Evolutionary conservation across 2,329 filamentous ascomycete genomes (phyloP).

Genomic region (Tolypocladium inflatum): DNA sequence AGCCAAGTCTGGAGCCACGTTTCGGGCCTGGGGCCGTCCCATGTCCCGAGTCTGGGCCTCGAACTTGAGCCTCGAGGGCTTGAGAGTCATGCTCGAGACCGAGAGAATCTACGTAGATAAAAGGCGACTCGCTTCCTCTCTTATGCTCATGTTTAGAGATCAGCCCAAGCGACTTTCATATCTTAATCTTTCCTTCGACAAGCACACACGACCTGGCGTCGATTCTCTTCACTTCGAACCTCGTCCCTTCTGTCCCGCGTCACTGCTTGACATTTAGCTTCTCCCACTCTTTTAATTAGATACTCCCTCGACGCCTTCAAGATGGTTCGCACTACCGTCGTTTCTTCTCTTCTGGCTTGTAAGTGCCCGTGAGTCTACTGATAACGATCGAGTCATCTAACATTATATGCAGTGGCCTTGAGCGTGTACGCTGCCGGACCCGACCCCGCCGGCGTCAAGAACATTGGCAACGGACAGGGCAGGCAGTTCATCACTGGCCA

Average conservation of each 20-base stretch:
- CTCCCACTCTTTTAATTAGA: too few relatives aligned
- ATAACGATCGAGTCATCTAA: background rate
- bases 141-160: background rate
- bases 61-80: too few relatives aligned
- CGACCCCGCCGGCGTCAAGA: slow-evolving; percentile 10
- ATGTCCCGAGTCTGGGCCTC: background rate
- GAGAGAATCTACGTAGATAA: background rate
- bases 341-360: background rate
- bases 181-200: background rate
- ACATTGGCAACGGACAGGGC: slow-evolving; percentile 14
- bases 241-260: background rate
- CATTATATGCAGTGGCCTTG: background rate
- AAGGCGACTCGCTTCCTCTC: background rate
- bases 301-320: background rate
- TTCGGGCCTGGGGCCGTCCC: background rate
- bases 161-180: background rate
- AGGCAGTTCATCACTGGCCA: slow-evolving; percentile 20
- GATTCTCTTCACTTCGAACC: background rate
- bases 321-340: background rate
- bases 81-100: background rate
- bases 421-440: slow-evolving; percentile 5
- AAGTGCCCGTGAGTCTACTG: background rate
- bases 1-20: background rate
- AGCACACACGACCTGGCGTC: background rate
- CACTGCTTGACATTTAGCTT: background rate